Base-by-base conservation (phyloP, 2,329 filamentous ascomycete genomes). In the Neocucurbitaria cava region DNA sequence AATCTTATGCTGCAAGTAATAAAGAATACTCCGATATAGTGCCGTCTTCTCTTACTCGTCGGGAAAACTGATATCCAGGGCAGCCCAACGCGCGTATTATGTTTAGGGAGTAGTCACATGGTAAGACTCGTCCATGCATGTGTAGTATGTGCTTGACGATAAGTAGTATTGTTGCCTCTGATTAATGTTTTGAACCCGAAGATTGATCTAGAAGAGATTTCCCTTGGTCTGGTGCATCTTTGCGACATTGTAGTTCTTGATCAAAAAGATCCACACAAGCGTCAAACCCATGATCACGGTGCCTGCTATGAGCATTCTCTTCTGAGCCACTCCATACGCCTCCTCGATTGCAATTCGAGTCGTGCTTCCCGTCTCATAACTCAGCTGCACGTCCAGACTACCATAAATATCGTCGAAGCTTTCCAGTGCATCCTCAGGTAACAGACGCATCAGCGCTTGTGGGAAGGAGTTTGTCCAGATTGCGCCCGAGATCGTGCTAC, bases 401-500 rank as follows among this genome's bases (percentile, higher is more conserved):
- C 65, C 77, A 72, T 76, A 82, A 9, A 78, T 74, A 2, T 69
- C 49, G 0, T 70, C 64, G 0, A 79, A n/a, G 26, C 48, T 55
- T 20, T 80, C 61, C 1, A 69, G 72, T 45, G 65, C 78, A 46
- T 65, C 65, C 38, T 82, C 79, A 23, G 71, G 73, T 24, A 77
- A 64, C 7, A 70, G 62, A 3, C 64, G 51, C 15, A 65, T 60
- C 5, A 87, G 78, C 23, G 76, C 66, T 0, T 57, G 52, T 1
- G 81, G 83, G 18, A 64, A 53, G 5, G 10, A 75, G 65, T 87
- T 83, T 0, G 82, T 83, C 85, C 85, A 87, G 56, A 88, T 81
- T 17, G 83, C 83, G 15, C 85, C 85, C 0, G 84, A 84, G 36
- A 87, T 81, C 21, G 83, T 78, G 62, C 82, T 82, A 11, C 85